Percentiles rank a stretch among this genome's conserved stretches.
Evolutionary conservation across 2,329 filamentous ascomycete species (phyloP).

Genomic region (Aureobasidium sp.): DNA sequence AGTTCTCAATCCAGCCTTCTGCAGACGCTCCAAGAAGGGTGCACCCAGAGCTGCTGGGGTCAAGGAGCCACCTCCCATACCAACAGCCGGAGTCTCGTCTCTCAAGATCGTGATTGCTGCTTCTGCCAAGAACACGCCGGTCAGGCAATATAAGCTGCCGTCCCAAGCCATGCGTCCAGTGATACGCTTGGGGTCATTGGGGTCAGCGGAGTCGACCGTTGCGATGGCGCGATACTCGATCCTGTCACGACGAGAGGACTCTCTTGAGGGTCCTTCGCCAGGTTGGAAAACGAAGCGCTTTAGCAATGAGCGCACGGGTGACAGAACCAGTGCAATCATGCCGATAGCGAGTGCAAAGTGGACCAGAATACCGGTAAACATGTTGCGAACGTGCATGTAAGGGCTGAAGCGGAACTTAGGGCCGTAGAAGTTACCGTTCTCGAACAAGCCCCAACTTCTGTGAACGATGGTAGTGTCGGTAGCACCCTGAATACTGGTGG

Average conservation of each 20-base stretch:
- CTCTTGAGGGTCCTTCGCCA: slow-evolving; percentile 34
- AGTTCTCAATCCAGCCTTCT: slow-evolving; percentile 54
- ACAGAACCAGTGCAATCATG: slow-evolving; percentile 40
- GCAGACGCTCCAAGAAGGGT: slow-evolving; percentile 55
- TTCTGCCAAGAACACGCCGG: slow-evolving; percentile 54
- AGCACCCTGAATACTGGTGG: slow-evolving; percentile 44
- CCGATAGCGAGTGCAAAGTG: slow-evolving; percentile 42
- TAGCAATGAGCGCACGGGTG: slow-evolving; percentile 46
- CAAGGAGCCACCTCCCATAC: slow-evolving; percentile 58
- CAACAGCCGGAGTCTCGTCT: slow-evolving; percentile 41
- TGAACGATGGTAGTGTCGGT: slow-evolving; percentile 51
- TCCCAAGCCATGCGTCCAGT: slow-evolving; percentile 47
- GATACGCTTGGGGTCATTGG: slow-evolving; percentile 42
- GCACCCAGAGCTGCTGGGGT: slow-evolving; percentile 66
- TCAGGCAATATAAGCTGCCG: slow-evolving; percentile 60
- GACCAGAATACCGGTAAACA: slow-evolving; percentile 39
- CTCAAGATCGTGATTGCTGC: slow-evolving; percentile 58
- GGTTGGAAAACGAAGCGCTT: slow-evolving; percentile 42
- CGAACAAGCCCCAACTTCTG: slow-evolving; percentile 50
- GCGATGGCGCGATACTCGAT: slow-evolving; percentile 58
- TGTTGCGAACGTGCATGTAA: slow-evolving; percentile 45
- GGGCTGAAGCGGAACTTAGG: slow-evolving; percentile 50
- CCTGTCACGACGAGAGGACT: slow-evolving; percentile 2
- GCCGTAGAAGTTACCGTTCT: slow-evolving; percentile 46
- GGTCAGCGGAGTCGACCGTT: slow-evolving; percentile 46